These are phyloP conservation scores for Craterostigma plantagineum DNA, from an alignment of 257 asterid species.

Conservation along the genomic window DNA sequence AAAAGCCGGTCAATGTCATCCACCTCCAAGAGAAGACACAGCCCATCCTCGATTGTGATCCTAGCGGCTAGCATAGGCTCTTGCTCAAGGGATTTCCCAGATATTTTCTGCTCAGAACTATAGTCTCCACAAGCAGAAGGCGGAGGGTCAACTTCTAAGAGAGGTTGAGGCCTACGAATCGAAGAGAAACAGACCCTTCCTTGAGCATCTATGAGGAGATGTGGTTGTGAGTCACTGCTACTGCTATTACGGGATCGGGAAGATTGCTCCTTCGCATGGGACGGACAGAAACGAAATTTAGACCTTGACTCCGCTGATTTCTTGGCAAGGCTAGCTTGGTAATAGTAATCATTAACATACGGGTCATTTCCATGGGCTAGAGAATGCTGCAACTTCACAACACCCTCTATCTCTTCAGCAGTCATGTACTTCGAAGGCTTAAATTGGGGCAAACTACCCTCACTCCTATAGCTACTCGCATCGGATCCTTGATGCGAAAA, in stretches of 20 bases:
- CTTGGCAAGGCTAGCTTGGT: conserved; percentile 76
- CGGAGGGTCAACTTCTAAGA: conserved; percentile 68
- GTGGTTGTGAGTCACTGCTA: conserved; percentile 58
- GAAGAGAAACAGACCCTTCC: conserved; percentile 84
- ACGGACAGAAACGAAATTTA: conserved; percentile 81
- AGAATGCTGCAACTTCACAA: conserved; percentile 63
- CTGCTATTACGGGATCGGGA: conserved; percentile 27
- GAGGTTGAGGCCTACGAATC: conserved; percentile 89
- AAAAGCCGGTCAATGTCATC: conserved; percentile 77
- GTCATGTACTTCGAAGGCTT: conserved; percentile 64
- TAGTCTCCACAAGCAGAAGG: conserved; percentile 25
- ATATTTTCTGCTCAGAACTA: conserved; percentile 23
- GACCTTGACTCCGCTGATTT: conserved; percentile 51
- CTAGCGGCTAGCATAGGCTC: conserved; percentile 98
- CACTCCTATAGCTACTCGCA: conserved; percentile 25
- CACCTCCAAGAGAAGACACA: conserved; percentile 65
- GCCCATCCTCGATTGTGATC: conserved; percentile 76
- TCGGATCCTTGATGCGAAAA: conserved; percentile 38
- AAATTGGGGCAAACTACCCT: conserved; percentile 48
- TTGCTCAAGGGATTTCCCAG: conserved; percentile 75
- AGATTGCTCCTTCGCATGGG: conserved; percentile 39
- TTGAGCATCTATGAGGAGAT: conserved; percentile 86
- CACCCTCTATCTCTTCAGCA: conserved; percentile 70
- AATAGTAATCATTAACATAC: conserved; percentile 74
- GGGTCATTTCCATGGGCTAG: conserved; percentile 95